Evolutionary conservation across 192 early-diverging fungal species (phyloP).

Genomic region (Backusella parvicylindrica): DNA sequence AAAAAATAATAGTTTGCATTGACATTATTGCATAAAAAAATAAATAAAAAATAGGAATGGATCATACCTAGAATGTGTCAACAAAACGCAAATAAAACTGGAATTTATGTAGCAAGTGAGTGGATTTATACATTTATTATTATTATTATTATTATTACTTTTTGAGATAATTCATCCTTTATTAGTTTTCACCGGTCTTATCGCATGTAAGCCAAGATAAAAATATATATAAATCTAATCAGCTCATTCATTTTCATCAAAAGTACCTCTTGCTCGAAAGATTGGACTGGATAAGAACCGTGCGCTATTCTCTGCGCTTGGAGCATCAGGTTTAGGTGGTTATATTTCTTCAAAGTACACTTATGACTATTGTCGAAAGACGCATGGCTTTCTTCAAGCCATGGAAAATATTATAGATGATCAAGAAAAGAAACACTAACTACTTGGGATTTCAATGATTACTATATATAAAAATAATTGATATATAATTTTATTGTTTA

Average conservation of each 20-base stretch:
- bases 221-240: neutral
- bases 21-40: neutral
- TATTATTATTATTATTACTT: neutral
- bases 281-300: neutral
- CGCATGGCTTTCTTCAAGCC: neutral
- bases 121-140: neutral
- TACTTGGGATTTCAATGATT: neutral
- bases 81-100: conserved; percentile 4
- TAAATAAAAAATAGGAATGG: neutral
- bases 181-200: neutral
- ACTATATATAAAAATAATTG: neutral
- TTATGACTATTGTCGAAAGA: neutral
- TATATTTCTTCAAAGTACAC: neutral
- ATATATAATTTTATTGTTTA: neutral
- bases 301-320: neutral
- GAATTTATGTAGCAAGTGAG: conserved; percentile 8
- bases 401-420: neutral
- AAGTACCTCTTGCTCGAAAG: neutral
- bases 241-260: neutral
- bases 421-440: neutral
- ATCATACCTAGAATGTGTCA: neutral
- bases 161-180: neutral
- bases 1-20: neutral
- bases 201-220: neutral
- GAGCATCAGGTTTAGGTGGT: neutral